Base-by-base conservation (phyloP, 345 rosid species). In the Linum trigynum region DNA sequence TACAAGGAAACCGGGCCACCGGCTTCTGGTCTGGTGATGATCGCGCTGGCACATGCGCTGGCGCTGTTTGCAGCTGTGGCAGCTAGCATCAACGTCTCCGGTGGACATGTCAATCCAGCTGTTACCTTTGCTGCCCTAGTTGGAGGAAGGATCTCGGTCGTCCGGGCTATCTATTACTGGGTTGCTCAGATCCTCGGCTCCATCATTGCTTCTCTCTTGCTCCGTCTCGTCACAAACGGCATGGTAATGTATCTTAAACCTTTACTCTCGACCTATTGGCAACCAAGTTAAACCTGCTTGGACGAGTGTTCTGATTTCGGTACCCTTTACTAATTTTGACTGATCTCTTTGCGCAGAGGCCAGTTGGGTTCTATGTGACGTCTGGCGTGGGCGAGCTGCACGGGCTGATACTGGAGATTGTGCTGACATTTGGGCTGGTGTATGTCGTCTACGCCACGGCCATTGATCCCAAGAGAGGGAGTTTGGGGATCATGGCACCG, bases 381-480 rank as follows among this genome's bases (percentile, higher is more conserved):
- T 57, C 61, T 3, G 61, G 61, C 7, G 61, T 57, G 61, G 61
- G 61, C 2, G 61, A 57, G 38, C 3, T 57, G 10, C 61, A 57
- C 12, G 61, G 61, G 9, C 61, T 57, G 7, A 32, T 57, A 10
- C 61, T 57, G 36, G 61, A 57, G 38, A 57, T 57, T 5, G 38
- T 57, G 11, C 61, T 57, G 11, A 57, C 61, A 23, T 57, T 57
- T 37, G 61, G 61, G 38, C 61, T 57, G 9, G 61, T 57, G 10
- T 57, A 57, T 8, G 61, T 57, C 1, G 32, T 57, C 61, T 57
- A 57, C 61, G 61, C 61, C 38, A 57, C 61, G 36, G 61, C 61
- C 16, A 16, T 57, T 9, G 61, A 57, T 10, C 61, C 61, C 38
- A 57, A 57, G 61, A 57, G 61, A 17, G 61, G 61, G 38, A 57